Conservation (phyloP, 768 basidiomycete genomes). For the Mrakia frigida region DNA sequence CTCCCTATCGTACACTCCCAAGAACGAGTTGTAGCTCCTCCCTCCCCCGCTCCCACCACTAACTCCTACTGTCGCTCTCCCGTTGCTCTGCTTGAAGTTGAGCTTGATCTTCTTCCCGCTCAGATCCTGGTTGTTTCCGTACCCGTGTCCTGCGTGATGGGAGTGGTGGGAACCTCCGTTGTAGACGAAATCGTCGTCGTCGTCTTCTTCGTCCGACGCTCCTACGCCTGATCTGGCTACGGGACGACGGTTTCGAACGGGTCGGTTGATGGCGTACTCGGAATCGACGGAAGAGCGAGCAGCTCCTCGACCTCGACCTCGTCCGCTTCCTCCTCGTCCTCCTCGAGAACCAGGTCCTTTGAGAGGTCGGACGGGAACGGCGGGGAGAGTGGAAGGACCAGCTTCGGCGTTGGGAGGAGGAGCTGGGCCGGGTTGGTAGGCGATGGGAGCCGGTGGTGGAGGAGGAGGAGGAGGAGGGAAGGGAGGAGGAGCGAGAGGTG, state of each 20-base stretch:
- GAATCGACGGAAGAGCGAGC: background rate
- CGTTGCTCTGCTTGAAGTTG: constrained; percentile 19
- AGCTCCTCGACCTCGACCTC: constrained; percentile 33
- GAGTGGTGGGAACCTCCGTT: background rate
- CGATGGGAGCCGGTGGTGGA: background rate
- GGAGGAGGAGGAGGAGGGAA: background rate
- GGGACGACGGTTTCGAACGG: background rate
- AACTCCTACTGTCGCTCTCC: background rate
- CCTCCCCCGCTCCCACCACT: background rate
- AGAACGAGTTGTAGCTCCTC: constrained; percentile 24
- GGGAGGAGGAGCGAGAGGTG: background rate
- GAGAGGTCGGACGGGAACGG: constrained; percentile 14
- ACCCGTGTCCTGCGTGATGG: background rate
- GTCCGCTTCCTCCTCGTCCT: constrained; percentile 33
- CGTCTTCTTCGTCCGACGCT: background rate
- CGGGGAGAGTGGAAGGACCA: background rate
- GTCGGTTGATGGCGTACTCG: constrained; percentile 1
- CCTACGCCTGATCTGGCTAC: background rate
- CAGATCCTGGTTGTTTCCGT: background rate
- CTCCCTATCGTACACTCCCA: constrained; percentile 84
- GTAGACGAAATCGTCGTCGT: background rate
- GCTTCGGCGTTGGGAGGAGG: constrained; percentile 11
- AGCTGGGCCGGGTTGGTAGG: background rate
- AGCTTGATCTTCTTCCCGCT: constrained; percentile 27
- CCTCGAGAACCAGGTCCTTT: constrained; percentile 33